Evolutionary conservation across 2,329 filamentous ascomycete genomes (phyloP), one percentile per base, ranked within the genome.

Genomic region (Calonectria pauciramosa): DNA sequence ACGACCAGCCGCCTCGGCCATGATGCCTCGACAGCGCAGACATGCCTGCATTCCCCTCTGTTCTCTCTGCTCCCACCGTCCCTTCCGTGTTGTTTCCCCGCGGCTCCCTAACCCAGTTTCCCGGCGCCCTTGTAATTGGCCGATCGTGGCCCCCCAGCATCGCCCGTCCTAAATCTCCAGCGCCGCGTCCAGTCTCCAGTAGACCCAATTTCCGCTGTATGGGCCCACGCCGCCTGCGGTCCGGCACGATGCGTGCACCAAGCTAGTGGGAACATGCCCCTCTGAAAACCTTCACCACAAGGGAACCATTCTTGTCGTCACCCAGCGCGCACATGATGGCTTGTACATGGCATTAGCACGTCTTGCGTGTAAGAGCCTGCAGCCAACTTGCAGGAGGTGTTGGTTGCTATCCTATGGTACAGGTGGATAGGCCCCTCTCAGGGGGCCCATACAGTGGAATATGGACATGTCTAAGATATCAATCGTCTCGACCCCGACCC

Each of bases 241-340:
- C 49, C 75, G 75, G 75, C 75, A 68, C 73, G 70, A 67, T 63
- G 75, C 72, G 63, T 30, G 16, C 59, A 26, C 36, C 52, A 38
- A 71, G 38, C 71, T 36, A 60, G 59, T 23, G 67, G 66, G 51
- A 60, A 28, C 68, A 36, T 38, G 18, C 44, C 68, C 59, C 63
- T 49, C 32, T 41, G 10, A 20, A 44, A 68, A 44, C 47, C 71
- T 44, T 71, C 32, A 64, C 60, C 68, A 67, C 44, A 70, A 65
- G 23, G 44, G 26, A 52, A 54, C 30, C 52, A 52, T 63, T 63
- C 41, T 41, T 38, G 28, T 59, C 28, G 23, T 65, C 23, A 16
- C 18, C 16, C 63, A 34, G 30, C 26, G 11, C 9, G 23, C 60
- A 44, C 41, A 26, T 30, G 41, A 65, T 47, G 34, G n/a, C 56